These are phyloP conservation scores for Hypoxylon fragiforme DNA, from an alignment of 495 filamentous ascomycete genomes.

Conservation along the genomic window DNA sequence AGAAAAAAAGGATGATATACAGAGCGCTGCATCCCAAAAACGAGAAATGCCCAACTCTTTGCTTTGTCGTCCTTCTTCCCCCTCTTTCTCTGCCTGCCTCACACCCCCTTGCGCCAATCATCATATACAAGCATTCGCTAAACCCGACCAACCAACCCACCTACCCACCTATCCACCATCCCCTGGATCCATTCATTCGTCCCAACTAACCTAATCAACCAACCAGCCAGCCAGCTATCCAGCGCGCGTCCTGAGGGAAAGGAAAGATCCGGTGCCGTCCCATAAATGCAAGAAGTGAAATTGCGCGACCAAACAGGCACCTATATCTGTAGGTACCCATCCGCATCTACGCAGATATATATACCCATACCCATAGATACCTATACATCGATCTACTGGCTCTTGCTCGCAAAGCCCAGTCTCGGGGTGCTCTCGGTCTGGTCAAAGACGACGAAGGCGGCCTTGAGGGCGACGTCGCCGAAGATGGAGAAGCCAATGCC, in stretches of 20 bases:
- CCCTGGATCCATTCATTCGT: neutral
- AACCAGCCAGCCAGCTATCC: neutral
- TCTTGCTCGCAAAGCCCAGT: slow-evolving; percentile 59
- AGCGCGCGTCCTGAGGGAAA: slow-evolving; percentile 2
- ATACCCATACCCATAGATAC: too few species aligned
- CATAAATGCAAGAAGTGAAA: slow-evolving; percentile 7
- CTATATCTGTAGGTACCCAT: too few species aligned
- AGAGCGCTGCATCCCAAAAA: neutral
- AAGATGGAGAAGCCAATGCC: slow-evolving; percentile 68
- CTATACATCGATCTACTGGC: slow-evolving; percentile 17
- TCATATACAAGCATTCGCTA: slow-evolving; percentile 31
- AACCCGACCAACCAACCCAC: too few species aligned
- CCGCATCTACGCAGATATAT: too few species aligned
- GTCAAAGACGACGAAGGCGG: slow-evolving; percentile 75
- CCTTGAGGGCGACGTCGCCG: slow-evolving; percentile 77
- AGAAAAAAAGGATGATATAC: neutral
- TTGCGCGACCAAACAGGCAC: too few species aligned
- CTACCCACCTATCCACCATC: too few species aligned
- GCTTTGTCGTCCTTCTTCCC: too few species aligned
- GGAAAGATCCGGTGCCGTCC: neutral
- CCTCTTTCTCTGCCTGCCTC: neutral
- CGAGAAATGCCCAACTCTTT: too few species aligned
- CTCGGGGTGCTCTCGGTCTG: slow-evolving; percentile 37
- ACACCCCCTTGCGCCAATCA: slow-evolving; percentile 2
- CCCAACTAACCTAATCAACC: neutral